phyloP scores from a whole-genome alignment of 2,329 filamentous ascomycete genomes.

The Colletotrichum chlorophyti region DNA sequence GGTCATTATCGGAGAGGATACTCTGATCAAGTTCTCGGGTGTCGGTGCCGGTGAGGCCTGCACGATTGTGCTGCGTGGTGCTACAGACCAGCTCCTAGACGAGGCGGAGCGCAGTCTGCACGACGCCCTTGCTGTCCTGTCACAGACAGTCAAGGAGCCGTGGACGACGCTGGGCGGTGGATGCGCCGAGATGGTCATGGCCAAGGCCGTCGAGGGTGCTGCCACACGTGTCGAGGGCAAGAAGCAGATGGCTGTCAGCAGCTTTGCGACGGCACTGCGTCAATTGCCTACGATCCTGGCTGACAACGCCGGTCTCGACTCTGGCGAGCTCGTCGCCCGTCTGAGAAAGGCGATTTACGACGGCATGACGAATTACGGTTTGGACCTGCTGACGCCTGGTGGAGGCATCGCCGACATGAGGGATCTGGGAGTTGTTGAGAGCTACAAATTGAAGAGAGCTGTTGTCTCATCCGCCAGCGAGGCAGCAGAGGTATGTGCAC shows the following conservation, averaged over 20 bases:
- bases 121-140: conserved; percentile 93
- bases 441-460: conserved; percentile 98
- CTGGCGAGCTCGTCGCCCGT: conserved; percentile 89
- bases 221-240: conserved; percentile 96
- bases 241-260: conserved; percentile 90
- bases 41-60: conserved; percentile 93
- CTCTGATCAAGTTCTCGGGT: conserved; percentile 95
- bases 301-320: conserved; percentile 96
- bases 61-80: conserved; percentile 94
- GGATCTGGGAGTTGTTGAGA: conserved; percentile 93
- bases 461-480: conserved; percentile 96
- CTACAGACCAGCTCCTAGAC: conserved; percentile 95
- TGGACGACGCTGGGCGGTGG: conserved; percentile 93
- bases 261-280: conserved; percentile 86
- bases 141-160: conserved; percentile 94
- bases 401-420: conserved; percentile 96
- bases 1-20: conserved; percentile 98
- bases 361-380: conserved; percentile 88
- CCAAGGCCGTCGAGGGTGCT: conserved; percentile 93
- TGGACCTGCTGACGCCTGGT: conserved; percentile 88
- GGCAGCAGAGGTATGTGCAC: conserved; percentile 82
- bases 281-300: conserved; percentile 96
- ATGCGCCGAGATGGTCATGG: conserved; percentile 98
- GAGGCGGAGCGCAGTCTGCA: conserved; percentile 96
- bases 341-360: conserved; percentile 95